Conservation (phyloP, 345 rosid genomes). For the Leavenworthia alabamica region DNA sequence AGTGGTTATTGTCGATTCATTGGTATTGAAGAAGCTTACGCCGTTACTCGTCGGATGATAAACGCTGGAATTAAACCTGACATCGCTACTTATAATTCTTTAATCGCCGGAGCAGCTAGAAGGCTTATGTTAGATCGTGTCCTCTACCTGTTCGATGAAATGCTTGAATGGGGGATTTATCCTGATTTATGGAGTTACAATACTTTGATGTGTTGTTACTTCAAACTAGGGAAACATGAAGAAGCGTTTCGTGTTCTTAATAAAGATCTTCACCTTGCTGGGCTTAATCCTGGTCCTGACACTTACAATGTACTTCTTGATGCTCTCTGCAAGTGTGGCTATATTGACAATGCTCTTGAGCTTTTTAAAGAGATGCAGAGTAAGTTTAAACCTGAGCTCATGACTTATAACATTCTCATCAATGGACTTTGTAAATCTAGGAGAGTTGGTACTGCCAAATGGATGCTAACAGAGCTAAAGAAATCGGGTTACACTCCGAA, state of each 20-base stretch:
- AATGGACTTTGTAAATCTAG: constrained; percentile 64
- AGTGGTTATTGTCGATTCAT: constrained; percentile 57
- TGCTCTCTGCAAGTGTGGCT: constrained; percentile 74
- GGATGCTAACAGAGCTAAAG: constrained; percentile 49
- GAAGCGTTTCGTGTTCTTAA: constrained; percentile 52
- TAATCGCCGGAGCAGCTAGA: constrained; percentile 61
- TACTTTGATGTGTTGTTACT: constrained; percentile 69
- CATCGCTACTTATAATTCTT: constrained; percentile 57
- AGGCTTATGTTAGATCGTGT: constrained; percentile 33
- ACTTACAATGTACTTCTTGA: constrained; percentile 67
- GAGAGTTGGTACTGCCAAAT: constrained; percentile 45
- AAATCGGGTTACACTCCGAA: constrained; percentile 51
- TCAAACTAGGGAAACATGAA: constrained; percentile 54
- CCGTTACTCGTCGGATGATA: constrained; percentile 52
- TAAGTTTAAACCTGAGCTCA: constrained; percentile 40
- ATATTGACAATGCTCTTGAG: constrained; percentile 42
- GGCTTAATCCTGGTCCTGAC: constrained; percentile 36
- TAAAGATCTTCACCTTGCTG: constrained; percentile 33
- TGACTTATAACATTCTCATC: constrained; percentile 69
- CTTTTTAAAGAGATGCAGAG: constrained; percentile 54
- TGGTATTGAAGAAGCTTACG: constrained; percentile 53
- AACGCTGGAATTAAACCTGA: constrained; percentile 61
- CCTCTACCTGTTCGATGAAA: constrained; percentile 75
- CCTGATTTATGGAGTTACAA: constrained; percentile 89
- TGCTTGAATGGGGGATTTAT: constrained; percentile 45